phyloP scores from a whole-genome alignment of 345 rosid genomes.

The Rhodomyrtus tomentosa region DNA sequence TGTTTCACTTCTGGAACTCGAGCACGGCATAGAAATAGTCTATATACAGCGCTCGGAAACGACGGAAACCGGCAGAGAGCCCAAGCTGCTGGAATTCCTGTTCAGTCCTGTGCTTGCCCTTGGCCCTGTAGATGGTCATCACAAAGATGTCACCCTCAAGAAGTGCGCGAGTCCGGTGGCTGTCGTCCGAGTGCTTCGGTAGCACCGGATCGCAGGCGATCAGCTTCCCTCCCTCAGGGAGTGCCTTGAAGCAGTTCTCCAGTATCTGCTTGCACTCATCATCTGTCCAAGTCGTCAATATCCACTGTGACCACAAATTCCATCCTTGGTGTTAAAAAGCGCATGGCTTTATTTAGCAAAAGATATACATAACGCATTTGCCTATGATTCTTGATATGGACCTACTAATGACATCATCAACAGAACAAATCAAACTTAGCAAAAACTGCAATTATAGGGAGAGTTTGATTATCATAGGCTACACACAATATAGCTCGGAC shows the following conservation, averaged over 20 bases:
- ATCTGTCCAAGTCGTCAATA: conserved; percentile 68
- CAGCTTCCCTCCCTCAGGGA: conserved; percentile 66
- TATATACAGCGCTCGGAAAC: conserved; percentile 30
- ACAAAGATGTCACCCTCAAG: conserved; percentile 72
- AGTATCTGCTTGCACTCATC: conserved; percentile 70
- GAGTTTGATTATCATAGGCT: background rate
- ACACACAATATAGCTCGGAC: background rate
- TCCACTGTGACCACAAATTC: conserved; percentile 39
- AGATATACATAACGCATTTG: background rate
- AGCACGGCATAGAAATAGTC: conserved; percentile 63
- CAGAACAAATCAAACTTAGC: background rate
- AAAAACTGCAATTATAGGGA: background rate
- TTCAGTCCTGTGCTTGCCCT: conserved; percentile 76
- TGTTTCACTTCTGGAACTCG: conserved; percentile 57
- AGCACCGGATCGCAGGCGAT: conserved; percentile 76
- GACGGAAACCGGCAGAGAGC: conserved; percentile 46
- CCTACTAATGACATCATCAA: background rate
- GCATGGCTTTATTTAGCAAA: background rate
- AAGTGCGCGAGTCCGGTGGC: conserved; percentile 68
- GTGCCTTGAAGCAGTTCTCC: conserved; percentile 74
- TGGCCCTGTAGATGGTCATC: conserved; percentile 70
- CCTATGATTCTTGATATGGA: background rate
- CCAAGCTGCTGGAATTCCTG: conserved; percentile 61
- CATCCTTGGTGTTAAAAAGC: background rate
- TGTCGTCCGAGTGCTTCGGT: conserved; percentile 57